Conservation (phyloP, 306 rosid species). For the Hippophae tibetana region DNA sequence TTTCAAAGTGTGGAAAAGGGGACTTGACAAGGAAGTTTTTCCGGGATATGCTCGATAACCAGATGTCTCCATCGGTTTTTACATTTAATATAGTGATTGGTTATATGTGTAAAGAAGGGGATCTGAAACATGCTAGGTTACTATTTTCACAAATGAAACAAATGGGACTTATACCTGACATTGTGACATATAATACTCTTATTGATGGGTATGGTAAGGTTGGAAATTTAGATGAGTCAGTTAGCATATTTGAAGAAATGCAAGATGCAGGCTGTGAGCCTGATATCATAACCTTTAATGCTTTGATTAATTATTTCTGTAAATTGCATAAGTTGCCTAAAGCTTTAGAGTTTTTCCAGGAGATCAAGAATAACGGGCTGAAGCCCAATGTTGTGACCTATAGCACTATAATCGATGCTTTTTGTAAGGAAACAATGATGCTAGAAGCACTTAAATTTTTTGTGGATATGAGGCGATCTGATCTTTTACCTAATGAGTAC, state of each 20-base stretch:
- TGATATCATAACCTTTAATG: conserved; percentile 63
- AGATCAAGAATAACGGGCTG: conserved; percentile 58
- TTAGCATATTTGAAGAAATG: conserved; percentile 54
- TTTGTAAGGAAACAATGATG: conserved; percentile 86
- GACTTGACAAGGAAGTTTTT: conserved; percentile 44
- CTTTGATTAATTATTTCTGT: conserved; percentile 71
- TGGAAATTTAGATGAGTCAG: conserved; percentile 43
- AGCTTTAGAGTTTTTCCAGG: conserved; percentile 55
- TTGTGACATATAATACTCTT: conserved; percentile 80
- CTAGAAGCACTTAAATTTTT: conserved; percentile 65
- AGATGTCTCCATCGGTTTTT: conserved; percentile 61
- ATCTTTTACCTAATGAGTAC: conserved; percentile 74
- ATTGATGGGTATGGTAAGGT: conserved; percentile 84
- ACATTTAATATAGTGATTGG: conserved; percentile 71
- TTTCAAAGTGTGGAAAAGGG: conserved; percentile 52
- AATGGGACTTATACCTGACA: conserved; percentile 51
- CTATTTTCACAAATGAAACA: conserved; percentile 63
- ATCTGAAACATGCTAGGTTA: conserved; percentile 47
- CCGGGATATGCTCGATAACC: conserved; percentile 54
- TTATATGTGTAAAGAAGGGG: conserved; percentile 63
- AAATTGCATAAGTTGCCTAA: conserved; percentile 59
- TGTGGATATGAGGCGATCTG: conserved; percentile 72
- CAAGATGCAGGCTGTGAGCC: conserved; percentile 56
- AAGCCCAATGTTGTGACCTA: conserved; percentile 81
- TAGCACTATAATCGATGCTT: conserved; percentile 79